phyloP scores from a whole-genome alignment of 1,284 basidiomycete genomes.

The Puccinia triticina region DNA sequence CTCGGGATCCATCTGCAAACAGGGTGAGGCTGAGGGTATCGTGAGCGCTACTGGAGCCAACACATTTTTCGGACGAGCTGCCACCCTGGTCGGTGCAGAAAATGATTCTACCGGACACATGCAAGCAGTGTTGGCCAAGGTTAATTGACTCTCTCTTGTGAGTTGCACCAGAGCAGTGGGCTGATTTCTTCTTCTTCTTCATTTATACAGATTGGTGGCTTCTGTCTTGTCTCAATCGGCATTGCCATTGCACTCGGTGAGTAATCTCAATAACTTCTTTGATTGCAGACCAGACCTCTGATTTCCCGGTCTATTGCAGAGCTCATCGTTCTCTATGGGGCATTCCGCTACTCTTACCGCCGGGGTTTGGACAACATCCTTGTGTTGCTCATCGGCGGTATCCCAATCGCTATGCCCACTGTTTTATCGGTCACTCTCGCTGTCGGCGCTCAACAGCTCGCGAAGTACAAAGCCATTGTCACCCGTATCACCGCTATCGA shows the following conservation, averaged over 20 bases:
- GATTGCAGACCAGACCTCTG: neutral
- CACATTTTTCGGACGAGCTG: slow-evolving; percentile 67
- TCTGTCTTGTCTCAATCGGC: slow-evolving; percentile 84
- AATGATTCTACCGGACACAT: slow-evolving; percentile 92
- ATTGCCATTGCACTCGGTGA: slow-evolving; percentile 56
- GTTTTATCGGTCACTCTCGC: slow-evolving; percentile 94
- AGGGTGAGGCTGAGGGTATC: slow-evolving; percentile 97
- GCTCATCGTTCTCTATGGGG: slow-evolving; percentile 83
- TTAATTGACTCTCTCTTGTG: slow-evolving; percentile 65
- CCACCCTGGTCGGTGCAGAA: slow-evolving; percentile 92
- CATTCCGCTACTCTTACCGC: slow-evolving; percentile 84
- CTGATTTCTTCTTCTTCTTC: slow-evolving; percentile 91
- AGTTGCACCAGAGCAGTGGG: slow-evolving; percentile 82
- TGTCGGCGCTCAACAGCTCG: slow-evolving; percentile 94
- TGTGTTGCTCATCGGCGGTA: slow-evolving; percentile 96
- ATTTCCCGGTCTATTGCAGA: slow-evolving; percentile 65
- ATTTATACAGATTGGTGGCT: slow-evolving; percentile 91
- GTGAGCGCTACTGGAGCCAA: slow-evolving; percentile 94
- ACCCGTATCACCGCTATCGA: slow-evolving; percentile 98
- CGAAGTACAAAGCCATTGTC: slow-evolving; percentile 97
- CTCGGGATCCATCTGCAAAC: slow-evolving; percentile 86
- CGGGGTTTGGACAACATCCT: slow-evolving; percentile 94
- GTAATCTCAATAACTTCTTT: neutral
- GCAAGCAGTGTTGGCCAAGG: slow-evolving; percentile 98
- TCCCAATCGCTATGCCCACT: slow-evolving; percentile 95